These are phyloP conservation scores for Amanita thiersii DNA, from an alignment of 768 basidiomycete species.

Conservation along the genomic window DNA sequence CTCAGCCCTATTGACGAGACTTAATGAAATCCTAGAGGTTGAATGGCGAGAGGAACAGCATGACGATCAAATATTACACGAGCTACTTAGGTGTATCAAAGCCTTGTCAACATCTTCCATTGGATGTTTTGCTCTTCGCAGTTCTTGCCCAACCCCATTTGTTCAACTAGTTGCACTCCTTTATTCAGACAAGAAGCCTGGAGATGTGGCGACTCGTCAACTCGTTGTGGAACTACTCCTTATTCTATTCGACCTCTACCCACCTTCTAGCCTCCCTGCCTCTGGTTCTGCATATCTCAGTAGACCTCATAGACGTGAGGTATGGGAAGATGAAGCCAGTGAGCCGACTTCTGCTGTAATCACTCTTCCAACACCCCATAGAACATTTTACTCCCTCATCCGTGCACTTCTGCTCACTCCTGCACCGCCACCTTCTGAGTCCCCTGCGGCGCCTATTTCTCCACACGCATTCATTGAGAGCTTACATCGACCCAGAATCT, in stretches of 20 bases:
- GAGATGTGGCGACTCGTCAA: conserved; percentile 84
- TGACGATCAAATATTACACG: conserved; percentile 90
- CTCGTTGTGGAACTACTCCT: conserved; percentile 84
- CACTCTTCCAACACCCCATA: conserved; percentile 67
- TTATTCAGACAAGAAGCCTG: conserved; percentile 97
- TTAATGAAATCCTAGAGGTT: conserved; percentile 88
- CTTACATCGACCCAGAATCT: conserved; percentile 25
- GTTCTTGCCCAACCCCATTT: conserved; percentile 83
- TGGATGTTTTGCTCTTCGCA: conserved; percentile 87
- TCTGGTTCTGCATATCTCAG: conserved; percentile 25
- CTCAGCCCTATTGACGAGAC: conserved; percentile 66
- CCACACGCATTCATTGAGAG: conserved; percentile 74
- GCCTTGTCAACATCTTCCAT: conserved; percentile 85
- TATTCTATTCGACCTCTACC: conserved; percentile 87
- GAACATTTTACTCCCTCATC: conserved; percentile 64
- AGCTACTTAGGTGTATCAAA: conserved; percentile 89
- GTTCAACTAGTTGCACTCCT: conserved; percentile 74
- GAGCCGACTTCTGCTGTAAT: conserved; percentile 38
- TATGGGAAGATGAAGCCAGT: conserved; percentile 46
- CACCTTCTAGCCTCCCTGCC: conserved; percentile 57
- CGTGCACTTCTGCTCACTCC: conserved; percentile 60
- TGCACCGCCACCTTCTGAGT: conserved; percentile 26
- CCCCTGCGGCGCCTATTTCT: conserved; percentile 24
- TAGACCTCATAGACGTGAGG: conserved; percentile 34
- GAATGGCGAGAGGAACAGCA: conserved; percentile 99